Evolutionary conservation across 2,329 filamentous ascomycete species (phyloP).

Genomic region (Epichloe typhina): DNA sequence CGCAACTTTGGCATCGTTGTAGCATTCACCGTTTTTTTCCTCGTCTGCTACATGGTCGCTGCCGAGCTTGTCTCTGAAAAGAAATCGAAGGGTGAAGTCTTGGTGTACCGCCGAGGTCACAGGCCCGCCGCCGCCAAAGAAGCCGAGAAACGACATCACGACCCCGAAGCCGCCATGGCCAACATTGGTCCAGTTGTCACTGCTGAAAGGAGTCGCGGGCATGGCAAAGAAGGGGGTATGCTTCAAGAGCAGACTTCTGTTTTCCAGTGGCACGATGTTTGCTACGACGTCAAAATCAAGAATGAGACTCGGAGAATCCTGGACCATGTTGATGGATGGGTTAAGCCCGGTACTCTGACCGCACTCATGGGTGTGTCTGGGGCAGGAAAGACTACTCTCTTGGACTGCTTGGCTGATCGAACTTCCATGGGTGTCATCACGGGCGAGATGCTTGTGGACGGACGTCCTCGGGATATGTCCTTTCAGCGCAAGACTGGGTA

Average conservation of each 20-base stretch:
- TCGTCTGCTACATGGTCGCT: slow-evolving; percentile 46
- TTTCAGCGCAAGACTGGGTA: slow-evolving; percentile 92
- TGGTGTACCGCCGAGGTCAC: slow-evolving; percentile 61
- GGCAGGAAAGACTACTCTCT: slow-evolving; percentile 85
- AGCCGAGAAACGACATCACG: slow-evolving; percentile 49
- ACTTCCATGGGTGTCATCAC: slow-evolving; percentile 80
- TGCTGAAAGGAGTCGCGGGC: slow-evolving; percentile 25
- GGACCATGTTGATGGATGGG: slow-evolving; percentile 81
- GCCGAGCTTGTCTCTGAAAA: slow-evolving; percentile 52
- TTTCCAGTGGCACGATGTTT: slow-evolving; percentile 78
- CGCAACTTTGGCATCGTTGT: slow-evolving; percentile 58
- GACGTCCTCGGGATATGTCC: slow-evolving; percentile 55
- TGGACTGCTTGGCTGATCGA: slow-evolving; percentile 76
- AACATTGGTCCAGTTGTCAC: slow-evolving; percentile 36
- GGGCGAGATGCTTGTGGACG: slow-evolving; percentile 63
- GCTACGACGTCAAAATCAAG: slow-evolving; percentile 70
- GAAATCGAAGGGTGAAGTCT: slow-evolving; percentile 64
- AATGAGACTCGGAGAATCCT: slow-evolving; percentile 60
- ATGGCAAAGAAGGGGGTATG: slow-evolving; percentile 27
- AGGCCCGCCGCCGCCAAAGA: slow-evolving; percentile 42
- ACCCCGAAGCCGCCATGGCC: slow-evolving; percentile 39
- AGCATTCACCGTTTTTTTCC: slow-evolving; percentile 50
- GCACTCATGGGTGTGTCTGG: slow-evolving; percentile 86
- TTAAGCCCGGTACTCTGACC: slow-evolving; percentile 82
- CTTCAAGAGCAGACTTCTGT: slow-evolving; percentile 52